Evolutionary conservation across 257 asterid genomes (phyloP).

Genomic region (Solanum bukasovii): DNA sequence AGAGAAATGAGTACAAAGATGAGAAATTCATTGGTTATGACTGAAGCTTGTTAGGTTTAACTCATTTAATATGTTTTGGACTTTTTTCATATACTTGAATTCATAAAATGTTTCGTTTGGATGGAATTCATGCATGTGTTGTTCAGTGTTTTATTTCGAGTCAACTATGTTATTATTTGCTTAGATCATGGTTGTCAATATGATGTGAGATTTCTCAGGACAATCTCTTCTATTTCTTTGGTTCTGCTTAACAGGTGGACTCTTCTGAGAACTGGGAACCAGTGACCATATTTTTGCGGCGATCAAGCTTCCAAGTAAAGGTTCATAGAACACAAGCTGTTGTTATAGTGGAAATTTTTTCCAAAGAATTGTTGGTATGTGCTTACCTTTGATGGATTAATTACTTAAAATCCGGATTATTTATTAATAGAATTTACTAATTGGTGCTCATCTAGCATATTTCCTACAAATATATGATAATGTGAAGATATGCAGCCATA

Average conservation of each 20-base stretch:
- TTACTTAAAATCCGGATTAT: neutral
- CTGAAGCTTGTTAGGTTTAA: neutral
- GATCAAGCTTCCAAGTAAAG: constrained; percentile 72
- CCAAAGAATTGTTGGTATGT: constrained; percentile 78
- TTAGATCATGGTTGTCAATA: neutral
- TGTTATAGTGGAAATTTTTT: constrained; percentile 53
- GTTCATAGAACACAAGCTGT: constrained; percentile 53
- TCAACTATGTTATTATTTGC: neutral
- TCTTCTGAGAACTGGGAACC: constrained; percentile 87
- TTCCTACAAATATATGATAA: neutral
- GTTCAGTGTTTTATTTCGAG: neutral
- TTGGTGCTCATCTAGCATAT: neutral
- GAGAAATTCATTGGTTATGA: neutral
- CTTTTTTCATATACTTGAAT: neutral
- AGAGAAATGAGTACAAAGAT: neutral
- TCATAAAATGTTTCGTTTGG: neutral
- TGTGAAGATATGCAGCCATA: neutral
- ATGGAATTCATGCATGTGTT: neutral
- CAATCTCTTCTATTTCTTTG: neutral
- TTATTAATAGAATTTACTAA: neutral
- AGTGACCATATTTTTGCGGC: constrained; percentile 47
- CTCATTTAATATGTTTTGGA: neutral
- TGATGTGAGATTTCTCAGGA: neutral
- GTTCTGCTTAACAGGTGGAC: constrained; percentile 43
- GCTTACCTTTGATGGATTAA: constrained; percentile 12